A percentile compares a stretch with the other conserved stretches of the same genome.
Conservation (phyloP, 2,329 filamentous ascomycete genomes). For the Diaporthe australafricana region DNA sequence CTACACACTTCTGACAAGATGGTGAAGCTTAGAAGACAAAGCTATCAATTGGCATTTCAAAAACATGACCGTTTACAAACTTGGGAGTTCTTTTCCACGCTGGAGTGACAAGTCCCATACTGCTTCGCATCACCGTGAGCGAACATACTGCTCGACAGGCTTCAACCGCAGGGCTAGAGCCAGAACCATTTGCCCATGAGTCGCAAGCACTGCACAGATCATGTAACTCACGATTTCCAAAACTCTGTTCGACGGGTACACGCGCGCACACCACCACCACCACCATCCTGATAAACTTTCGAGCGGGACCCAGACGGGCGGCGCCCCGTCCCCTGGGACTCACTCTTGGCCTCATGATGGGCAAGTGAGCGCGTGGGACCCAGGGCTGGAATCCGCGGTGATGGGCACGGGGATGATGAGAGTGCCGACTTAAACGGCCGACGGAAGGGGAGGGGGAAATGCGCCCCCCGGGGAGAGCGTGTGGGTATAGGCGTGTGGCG, state of each 20-base stretch:
- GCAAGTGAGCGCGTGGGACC: slow-evolving; percentile 10
- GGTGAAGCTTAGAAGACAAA: background rate
- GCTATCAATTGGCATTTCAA: slow-evolving; percentile 11
- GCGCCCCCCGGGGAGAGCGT: background rate
- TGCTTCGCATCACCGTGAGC: too few relatives aligned
- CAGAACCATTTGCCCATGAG: slow-evolving; percentile 3
- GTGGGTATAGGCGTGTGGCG: background rate
- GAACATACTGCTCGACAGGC: too few relatives aligned
- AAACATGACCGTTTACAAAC: background rate
- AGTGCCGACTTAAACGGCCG: background rate
- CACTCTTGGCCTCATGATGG: background rate
- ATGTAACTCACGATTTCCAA: slow-evolving; percentile 11
- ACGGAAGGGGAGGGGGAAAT: background rate
- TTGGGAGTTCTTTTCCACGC: too few relatives aligned
- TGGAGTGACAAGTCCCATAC: background rate
- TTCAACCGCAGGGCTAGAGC: background rate
- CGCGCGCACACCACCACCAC: background rate
- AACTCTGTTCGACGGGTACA: background rate
- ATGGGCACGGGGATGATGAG: slow-evolving; percentile 5
- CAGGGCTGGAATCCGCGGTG: slow-evolving; percentile 23
- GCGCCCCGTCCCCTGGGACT: background rate
- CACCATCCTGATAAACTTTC: slow-evolving; percentile 2
- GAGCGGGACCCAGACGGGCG: background rate
- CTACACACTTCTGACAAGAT: slow-evolving; percentile 2
- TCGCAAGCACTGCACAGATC: slow-evolving; percentile 2